Percentiles rank a stretch among this genome's conserved stretches.
These are phyloP conservation scores for Sphaerobolus stellatus DNA, from an alignment of 1,284 basidiomycete species.

Conservation along the genomic window DNA sequence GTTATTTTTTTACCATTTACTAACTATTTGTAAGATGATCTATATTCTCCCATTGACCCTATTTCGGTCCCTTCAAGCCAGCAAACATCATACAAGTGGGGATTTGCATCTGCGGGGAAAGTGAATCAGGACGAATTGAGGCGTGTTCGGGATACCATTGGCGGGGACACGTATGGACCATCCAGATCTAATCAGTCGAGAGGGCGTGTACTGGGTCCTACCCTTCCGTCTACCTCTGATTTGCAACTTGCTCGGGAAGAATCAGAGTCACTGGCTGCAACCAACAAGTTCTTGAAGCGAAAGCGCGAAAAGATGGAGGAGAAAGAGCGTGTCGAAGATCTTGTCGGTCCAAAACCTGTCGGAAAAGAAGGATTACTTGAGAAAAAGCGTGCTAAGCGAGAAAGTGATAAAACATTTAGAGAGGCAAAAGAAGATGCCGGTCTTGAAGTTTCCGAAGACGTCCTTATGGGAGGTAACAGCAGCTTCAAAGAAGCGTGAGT, in stretches of 20 bases:
- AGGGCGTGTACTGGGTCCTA: slow-evolving; percentile 58
- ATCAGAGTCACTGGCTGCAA: slow-evolving; percentile 44
- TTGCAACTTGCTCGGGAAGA: slow-evolving; percentile 62
- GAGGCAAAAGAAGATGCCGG: slow-evolving; percentile 71
- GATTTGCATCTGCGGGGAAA: slow-evolving; percentile 46
- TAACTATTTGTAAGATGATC: slow-evolving; percentile 41
- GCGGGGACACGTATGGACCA: slow-evolving; percentile 52
- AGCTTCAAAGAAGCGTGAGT: slow-evolving; percentile 70
- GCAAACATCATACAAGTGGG: slow-evolving; percentile 49
- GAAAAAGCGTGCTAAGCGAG: slow-evolving; percentile 67
- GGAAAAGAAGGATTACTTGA: slow-evolving; percentile 73
- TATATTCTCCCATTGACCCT: slow-evolving; percentile 60
- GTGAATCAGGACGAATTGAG: slow-evolving; percentile 56
- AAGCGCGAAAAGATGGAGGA: slow-evolving; percentile 65
- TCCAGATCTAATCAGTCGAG: slow-evolving; percentile 24
- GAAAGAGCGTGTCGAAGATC: slow-evolving; percentile 68
- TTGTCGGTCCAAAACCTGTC: slow-evolving; percentile 69
- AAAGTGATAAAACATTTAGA: slow-evolving; percentile 61
- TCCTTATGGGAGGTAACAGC: slow-evolving; percentile 70
- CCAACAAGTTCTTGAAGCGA: slow-evolving; percentile 54
- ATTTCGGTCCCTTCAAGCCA: slow-evolving; percentile 55
- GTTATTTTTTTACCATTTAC: not conserved
- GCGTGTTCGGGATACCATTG: slow-evolving; percentile 57
- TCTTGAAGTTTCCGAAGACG: slow-evolving; percentile 61
- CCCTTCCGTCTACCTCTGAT: slow-evolving; percentile 65